These are phyloP conservation scores for Limnanthes douglasii DNA, from an alignment of 345 rosid species.

Conservation along the genomic window DNA sequence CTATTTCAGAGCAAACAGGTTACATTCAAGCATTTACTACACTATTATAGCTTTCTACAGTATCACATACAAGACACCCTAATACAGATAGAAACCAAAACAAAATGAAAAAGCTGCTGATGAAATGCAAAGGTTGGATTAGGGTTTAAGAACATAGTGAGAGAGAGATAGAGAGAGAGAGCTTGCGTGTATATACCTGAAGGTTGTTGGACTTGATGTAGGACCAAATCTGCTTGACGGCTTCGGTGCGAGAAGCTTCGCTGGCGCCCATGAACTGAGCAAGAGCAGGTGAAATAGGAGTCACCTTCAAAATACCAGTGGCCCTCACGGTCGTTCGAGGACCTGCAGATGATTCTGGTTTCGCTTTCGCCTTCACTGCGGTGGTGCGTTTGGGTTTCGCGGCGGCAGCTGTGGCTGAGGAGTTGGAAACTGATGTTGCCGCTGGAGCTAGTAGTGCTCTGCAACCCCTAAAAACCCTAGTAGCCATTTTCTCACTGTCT, in stretches of 20 bases:
- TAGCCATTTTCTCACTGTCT: too few species aligned
- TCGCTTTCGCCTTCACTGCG: slow-evolving; percentile 6
- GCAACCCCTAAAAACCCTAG: slow-evolving; percentile 48
- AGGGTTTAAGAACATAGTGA: neutral
- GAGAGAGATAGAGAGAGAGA: neutral
- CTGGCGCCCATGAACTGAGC: slow-evolving; percentile 41
- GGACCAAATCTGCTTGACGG: slow-evolving; percentile 63
- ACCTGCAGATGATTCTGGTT: slow-evolving; percentile 6
- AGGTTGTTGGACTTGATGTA: slow-evolving; percentile 60
- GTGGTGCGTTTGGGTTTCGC: slow-evolving; percentile 13
- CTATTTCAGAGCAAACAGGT: too few species aligned
- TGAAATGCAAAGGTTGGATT: too few species aligned
- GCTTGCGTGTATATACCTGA: slow-evolving; percentile 38
- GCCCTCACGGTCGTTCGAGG: slow-evolving; percentile 16
- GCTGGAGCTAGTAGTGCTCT: slow-evolving; percentile 42
- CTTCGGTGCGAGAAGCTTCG: slow-evolving; percentile 49
- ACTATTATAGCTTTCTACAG: too few species aligned
- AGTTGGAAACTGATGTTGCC: slow-evolving; percentile 10
- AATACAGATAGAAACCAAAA: too few species aligned
- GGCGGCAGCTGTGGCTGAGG: slow-evolving; percentile 11
- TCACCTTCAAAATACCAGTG: slow-evolving; percentile 34
- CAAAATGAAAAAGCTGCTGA: too few species aligned
- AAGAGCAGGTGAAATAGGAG: slow-evolving; percentile 57
- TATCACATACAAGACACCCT: too few species aligned
- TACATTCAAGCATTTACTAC: too few species aligned